Evolutionary conservation across 1,284 basidiomycete genomes (phyloP), one percentile per base, ranked within the genome.

Genomic region (Kwoniella shivajii): DNA sequence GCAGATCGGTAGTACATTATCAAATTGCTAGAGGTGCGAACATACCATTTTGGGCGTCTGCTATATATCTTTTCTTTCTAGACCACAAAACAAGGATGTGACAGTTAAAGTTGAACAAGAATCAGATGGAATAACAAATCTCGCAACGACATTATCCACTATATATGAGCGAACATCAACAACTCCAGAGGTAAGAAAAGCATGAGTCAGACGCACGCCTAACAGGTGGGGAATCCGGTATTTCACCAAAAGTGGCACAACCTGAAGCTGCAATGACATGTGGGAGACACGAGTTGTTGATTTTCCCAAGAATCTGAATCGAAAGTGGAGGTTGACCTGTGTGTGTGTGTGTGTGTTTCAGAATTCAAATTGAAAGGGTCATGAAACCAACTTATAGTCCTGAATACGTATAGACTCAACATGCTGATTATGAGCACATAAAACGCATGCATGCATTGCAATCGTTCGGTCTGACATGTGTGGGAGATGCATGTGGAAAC

Each of bases 261-360:
- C 31, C 37, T 38, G n/a, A n/a, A n/a, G n/a, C n/a, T n/a, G n/a
- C n/a, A n/a, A n/a, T n/a, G n/a, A n/a, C n/a, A n/a, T n/a, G n/a
- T n/a, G n/a, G n/a, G n/a, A n/a, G n/a, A n/a, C n/a, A n/a, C n/a
- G n/a, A n/a, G n/a, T n/a, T n/a, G n/a, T n/a, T n/a, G n/a, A n/a
- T n/a, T n/a, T n/a, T n/a, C n/a, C n/a, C n/a, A n/a, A n/a, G n/a
- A n/a, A n/a, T n/a, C n/a, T n/a, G n/a, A n/a, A n/a, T n/a, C n/a
- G n/a, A n/a, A n/a, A n/a, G 45, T 47, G 45, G 45, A 47, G 45
- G 45, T 47, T 36, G 45, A 34, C 20, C 45, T 11, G 45, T n/a
- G n/a, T n/a, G n/a, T n/a, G n/a, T n/a, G n/a, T n/a, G n/a, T n/a
- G n/a, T n/a, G n/a, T n/a, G n/a, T 47, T 29, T 47, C 27, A 43